Evolutionary conservation across 331 rosid species (phyloP), one percentile per base, ranked within the genome.

Genomic region (Cydonia oblonga): DNA sequence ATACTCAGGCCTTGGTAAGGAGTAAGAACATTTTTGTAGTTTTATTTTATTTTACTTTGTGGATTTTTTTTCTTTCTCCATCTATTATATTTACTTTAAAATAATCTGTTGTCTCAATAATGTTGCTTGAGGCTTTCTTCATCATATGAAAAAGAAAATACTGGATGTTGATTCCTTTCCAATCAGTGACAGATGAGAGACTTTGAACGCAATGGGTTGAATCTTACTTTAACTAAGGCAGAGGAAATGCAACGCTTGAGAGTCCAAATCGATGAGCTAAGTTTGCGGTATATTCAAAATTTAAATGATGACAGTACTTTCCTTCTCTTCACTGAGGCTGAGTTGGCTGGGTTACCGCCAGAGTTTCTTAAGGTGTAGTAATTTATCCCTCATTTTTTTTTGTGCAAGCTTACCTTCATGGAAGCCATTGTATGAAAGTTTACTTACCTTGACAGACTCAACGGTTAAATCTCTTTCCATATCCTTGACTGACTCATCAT

Each of bases 131-230:
- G 25, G 71, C 32, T 73, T 32, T 28, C 5, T 11, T 40, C 11
- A 10, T 40, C 5, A 10, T 40, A 10, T 78, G 59, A 38, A 38
- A 32, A 46, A 52, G 51, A 64, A 79, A 73, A 85, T 78, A 40
- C 74, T 75, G 66, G 84, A 79, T 84, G 66, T 83, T 93, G 90
- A 93, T 93, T 86, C 80, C 86, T 81, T 82, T 84, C 82, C 65
- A 75, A 88, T 84, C 96, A 91, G 96, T 93, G 97, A 93, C 98
- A 93, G 98, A 87, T 93, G 79, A 85, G 91, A 84, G 97, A 93
- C 84, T 89, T 88, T 79, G 97, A 93, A 83, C 91, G 80, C 60
- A 89, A 89, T 88, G 98, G 98, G 44, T 80, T 93, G 86, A 89
- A 89, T 84, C 96, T 93, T 76, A 89, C 97, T 58, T 82, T 81